Percentiles rank a stretch among this genome's conserved stretches.
Conservation (phyloP, 768 basidiomycete genomes). For the Mycena albidolilacea region DNA sequence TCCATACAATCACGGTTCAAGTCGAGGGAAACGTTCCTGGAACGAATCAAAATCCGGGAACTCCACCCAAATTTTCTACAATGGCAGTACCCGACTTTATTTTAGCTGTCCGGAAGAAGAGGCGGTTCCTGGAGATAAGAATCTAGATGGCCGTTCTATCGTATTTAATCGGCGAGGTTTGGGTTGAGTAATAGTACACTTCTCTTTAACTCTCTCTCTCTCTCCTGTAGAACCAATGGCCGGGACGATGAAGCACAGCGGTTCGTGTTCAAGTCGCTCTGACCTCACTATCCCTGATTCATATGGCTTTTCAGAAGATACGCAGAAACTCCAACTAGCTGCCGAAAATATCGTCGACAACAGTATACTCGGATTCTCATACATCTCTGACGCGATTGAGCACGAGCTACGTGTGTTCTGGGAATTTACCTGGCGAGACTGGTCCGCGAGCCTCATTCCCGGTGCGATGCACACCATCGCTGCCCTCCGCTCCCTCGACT, state of each 20-base stretch:
- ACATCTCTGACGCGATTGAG: constrained; percentile 23
- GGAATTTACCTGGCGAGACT: constrained; percentile 37
- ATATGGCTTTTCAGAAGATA: not conserved
- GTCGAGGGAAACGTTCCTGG: not conserved
- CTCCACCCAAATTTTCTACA: not conserved
- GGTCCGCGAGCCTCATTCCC: constrained; percentile 35
- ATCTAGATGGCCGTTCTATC: not conserved
- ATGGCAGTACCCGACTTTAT: not conserved
- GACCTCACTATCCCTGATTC: not conserved
- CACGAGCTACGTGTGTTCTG: constrained; percentile 35
- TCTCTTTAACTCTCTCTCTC: not conserved
- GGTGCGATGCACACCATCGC: constrained; percentile 34
- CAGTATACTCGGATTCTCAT: constrained; percentile 23
- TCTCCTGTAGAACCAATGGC: not conserved
- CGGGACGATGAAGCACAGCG: not conserved
- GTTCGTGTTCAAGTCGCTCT: not conserved
- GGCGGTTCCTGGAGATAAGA: not conserved
- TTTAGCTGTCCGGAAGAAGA: not conserved
- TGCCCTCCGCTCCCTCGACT: constrained; percentile 32
- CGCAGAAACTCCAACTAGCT: not conserved
- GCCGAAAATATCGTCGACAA: constrained; percentile 1
- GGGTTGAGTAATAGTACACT: not conserved
- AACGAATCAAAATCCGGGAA: not conserved
- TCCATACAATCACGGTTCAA: not conserved
- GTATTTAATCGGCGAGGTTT: not conserved